Base-by-base conservation (phyloP, 305 asterid species). In the Fraxinus nigra region DNA sequence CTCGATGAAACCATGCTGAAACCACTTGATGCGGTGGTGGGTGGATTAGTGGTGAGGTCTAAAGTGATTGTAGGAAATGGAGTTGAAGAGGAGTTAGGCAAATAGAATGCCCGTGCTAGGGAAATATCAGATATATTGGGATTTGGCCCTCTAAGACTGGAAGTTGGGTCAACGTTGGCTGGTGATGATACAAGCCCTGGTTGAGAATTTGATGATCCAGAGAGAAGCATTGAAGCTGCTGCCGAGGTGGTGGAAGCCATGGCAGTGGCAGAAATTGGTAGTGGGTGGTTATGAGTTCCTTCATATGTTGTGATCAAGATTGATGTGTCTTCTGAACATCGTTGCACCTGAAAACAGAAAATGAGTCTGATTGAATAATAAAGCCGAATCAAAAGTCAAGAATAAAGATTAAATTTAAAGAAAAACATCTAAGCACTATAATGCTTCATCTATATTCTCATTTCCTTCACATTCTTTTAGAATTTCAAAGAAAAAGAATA, bases 211-310 rank as follows among this genome's bases (percentile, higher is more conserved):
- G 97, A 84, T 69, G 97, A 89, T 79, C 95, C 94, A 16, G 98
- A 91, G 85, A 95, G 92, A 87, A 95, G 97, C 97, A 93, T 92
- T 88, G 98, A 88, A 4, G 97, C 98, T 10, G 98, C 98, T 2
- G 98, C 98, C 0, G 98, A 90, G 72, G 98, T 95, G 79, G 98
- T 89, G 86, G 98, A 92, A 72, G 97, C 98, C 98, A 95, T 92
- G 40, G 97, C 97, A 8, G 97, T 91, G 86, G 98, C 98, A 4
- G 97, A 86, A 61, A 84, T 65, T 2, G 98, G 94, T 30, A 95
- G 92, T 56, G 97, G 94, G 82, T 95, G 98, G 89, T 93, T 90
- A 85, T 95, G 98, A 0, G 86, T 88, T 81, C 98, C 98, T 90
- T 95, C 97, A 37, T 95, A 95, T 61, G 98, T 95, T 28, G 98